Evolutionary conservation across 1,139 yeast species (phyloP).

Genomic region (Debaryomyces fabryi): DNA sequence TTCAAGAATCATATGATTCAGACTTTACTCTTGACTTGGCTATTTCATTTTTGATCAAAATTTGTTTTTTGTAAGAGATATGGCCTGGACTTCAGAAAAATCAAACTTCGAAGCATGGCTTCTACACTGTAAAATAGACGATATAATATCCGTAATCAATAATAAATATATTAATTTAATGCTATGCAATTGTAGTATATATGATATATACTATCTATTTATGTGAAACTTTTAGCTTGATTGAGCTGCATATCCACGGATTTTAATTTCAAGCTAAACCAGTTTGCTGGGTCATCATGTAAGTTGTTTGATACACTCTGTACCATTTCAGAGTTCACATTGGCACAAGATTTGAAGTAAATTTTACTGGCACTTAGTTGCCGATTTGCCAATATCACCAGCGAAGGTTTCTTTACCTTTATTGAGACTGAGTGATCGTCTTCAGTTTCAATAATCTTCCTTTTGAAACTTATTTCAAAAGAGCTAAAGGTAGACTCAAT

Average conservation of each 20-base stretch:
- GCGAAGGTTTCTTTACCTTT: background rate
- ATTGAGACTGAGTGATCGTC: background rate
- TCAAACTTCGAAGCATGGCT: background rate
- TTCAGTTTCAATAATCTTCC: background rate
- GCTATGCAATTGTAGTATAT: background rate
- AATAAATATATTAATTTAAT: background rate
- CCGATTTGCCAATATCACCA: background rate
- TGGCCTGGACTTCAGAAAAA: background rate
- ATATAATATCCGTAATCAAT: background rate
- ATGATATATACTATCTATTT: background rate
- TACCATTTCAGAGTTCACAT: background rate
- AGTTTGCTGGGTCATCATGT: constrained; percentile 20
- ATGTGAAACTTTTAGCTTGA: background rate
- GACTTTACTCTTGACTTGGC: background rate
- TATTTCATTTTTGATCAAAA: background rate
- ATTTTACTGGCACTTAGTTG: background rate
- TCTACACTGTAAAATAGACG: constrained; percentile 4
- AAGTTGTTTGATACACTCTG: constrained; percentile 13
- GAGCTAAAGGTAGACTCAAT: constrained; percentile 16
- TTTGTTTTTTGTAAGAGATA: background rate
- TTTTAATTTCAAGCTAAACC: constrained; percentile 21
- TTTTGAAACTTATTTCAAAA: constrained; percentile 14
- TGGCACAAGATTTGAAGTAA: background rate
- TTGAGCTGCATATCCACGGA: constrained; percentile 10
- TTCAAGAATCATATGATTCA: background rate